Evolutionary conservation across 768 basidiomycete species (phyloP).

Genomic region (Termitomyces sp.): DNA sequence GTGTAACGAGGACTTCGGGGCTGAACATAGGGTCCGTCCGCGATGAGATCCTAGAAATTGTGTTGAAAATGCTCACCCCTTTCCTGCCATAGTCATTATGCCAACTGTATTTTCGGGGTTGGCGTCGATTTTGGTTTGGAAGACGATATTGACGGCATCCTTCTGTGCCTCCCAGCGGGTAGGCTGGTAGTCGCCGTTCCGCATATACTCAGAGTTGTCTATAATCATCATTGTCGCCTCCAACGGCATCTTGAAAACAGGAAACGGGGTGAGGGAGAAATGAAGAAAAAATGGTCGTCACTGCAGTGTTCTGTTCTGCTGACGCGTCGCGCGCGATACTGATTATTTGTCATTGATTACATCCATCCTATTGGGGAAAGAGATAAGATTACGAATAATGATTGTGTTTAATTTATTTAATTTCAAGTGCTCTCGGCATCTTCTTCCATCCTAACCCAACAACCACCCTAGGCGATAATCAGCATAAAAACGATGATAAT

Average conservation of each 20-base stretch:
- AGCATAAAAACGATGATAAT: neutral
- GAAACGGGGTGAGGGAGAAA: constrained; percentile 8
- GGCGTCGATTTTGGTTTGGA: constrained; percentile 89
- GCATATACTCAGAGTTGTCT: constrained; percentile 98
- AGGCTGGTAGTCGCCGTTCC: constrained; percentile 89
- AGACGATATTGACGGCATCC: constrained; percentile 87
- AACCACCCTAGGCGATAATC: constrained; percentile 20
- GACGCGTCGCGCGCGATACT: constrained; percentile 29
- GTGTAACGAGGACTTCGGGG: constrained; percentile 94
- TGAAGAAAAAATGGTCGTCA: constrained; percentile 4
- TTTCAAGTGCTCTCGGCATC: constrained; percentile 2
- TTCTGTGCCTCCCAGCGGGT: constrained; percentile 87
- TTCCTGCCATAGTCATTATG: constrained; percentile 97
- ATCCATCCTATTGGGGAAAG: neutral
- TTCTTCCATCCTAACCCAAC: constrained; percentile 27
- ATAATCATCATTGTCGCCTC: constrained; percentile 98
- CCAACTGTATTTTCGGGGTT: constrained; percentile 99
- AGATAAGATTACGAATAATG: constrained; percentile 12
- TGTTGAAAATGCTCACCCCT: constrained; percentile 56
- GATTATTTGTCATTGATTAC: constrained; percentile 12
- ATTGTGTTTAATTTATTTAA: neutral
- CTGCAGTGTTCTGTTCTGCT: constrained; percentile 14
- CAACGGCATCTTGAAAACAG: constrained; percentile 69
- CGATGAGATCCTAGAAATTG: neutral
- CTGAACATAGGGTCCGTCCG: constrained; percentile 33